These are phyloP conservation scores for Paralagenidium karlingii DNA, from an alignment of 352 stramenopile genomes.

Conservation along the genomic window DNA sequence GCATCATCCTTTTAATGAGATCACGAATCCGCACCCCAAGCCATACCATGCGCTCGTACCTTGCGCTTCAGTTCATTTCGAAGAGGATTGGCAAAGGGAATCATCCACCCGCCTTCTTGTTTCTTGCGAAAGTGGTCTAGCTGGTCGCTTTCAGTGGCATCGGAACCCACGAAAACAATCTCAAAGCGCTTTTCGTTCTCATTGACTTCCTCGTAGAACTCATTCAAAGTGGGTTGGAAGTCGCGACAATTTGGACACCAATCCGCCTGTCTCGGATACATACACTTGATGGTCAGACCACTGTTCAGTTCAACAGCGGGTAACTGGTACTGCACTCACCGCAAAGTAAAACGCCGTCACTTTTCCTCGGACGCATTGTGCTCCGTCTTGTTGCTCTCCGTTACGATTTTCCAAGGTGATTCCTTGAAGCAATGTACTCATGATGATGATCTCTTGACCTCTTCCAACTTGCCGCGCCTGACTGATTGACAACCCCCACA, in stretches of 20 bases:
- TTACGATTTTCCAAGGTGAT: too few species aligned
- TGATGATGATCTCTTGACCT: too few species aligned
- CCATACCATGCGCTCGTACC: conserved; percentile 12
- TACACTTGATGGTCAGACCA: neutral
- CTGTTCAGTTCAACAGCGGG: neutral
- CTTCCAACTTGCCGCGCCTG: too few species aligned
- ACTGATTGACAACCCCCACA: too few species aligned
- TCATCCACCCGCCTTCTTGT: conserved; percentile 63
- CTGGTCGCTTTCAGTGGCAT: conserved; percentile 41
- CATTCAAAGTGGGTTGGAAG: conserved; percentile 68
- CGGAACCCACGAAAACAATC: conserved; percentile 71
- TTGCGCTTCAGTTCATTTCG: conserved; percentile 67
- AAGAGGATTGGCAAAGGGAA: conserved; percentile 46
- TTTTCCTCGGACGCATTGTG: conserved; percentile 29
- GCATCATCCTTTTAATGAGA: neutral
- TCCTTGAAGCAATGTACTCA: too few species aligned
- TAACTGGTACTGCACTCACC: conserved; percentile 10
- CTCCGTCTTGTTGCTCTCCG: too few species aligned
- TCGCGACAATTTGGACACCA: conserved; percentile 74
- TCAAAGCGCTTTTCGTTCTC: conserved; percentile 27
- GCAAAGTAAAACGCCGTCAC: conserved; percentile 68
- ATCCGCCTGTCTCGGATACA: conserved; percentile 30
- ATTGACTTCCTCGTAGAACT: conserved; percentile 45
- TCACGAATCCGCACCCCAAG: too few species aligned
- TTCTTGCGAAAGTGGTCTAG: conserved; percentile 50